Evolutionary conservation across 2,329 filamentous ascomycete species (phyloP).

Genomic region (Monosporascus cannonballus): DNA sequence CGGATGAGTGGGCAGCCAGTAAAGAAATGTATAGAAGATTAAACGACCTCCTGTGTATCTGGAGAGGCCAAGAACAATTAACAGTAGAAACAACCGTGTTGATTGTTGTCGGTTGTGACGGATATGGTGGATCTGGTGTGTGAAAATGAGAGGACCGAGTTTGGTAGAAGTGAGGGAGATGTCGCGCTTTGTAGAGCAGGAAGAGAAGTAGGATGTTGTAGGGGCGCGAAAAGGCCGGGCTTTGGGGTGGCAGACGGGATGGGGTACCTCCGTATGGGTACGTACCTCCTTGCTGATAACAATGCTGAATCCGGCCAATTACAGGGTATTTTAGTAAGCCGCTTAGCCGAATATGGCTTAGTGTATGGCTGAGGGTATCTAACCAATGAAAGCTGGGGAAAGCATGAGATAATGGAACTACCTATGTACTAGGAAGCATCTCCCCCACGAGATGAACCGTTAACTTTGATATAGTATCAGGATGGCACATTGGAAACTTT

Average conservation of each 20-base stretch:
- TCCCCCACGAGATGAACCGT: too few relatives aligned
- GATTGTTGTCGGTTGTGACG: neutral
- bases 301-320: neutral
- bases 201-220: neutral
- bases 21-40: neutral
- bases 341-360: too few relatives aligned
- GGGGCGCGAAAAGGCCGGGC: conserved; percentile 1
- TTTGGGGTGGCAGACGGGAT: neutral
- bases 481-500: too few relatives aligned
- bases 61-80: neutral
- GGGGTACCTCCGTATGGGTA: neutral
- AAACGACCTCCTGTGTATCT: neutral
- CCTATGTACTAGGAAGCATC: too few relatives aligned
- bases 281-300: neutral
- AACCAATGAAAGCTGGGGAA: too few relatives aligned
- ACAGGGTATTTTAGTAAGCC: too few relatives aligned
- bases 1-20: too few relatives aligned
- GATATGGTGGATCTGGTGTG: neutral
- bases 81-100: neutral
- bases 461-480: too few relatives aligned
- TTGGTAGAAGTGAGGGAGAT: neutral
- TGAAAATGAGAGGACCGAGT: neutral
- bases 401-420: too few relatives aligned
- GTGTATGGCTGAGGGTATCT: too few relatives aligned
- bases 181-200: neutral